Conservation (phyloP, 495 filamentous ascomycete genomes). For the Hyaloscypha finlandica region DNA sequence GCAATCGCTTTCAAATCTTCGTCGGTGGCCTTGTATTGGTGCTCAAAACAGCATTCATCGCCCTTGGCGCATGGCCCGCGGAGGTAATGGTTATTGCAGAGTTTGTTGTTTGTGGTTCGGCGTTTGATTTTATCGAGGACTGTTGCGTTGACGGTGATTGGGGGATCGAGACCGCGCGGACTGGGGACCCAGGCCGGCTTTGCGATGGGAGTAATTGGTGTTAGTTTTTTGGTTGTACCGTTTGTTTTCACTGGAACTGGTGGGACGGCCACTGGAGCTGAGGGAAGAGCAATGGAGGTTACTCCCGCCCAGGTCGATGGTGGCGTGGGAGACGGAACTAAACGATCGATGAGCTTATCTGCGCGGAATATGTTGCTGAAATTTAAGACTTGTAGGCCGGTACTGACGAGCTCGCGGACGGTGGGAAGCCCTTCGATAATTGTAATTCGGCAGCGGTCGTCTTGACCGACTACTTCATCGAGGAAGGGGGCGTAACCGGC, state of each 20-base stretch:
- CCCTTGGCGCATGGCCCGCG: slow-evolving; percentile 73
- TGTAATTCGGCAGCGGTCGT: slow-evolving; percentile 59
- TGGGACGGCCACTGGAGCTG: slow-evolving; percentile 28
- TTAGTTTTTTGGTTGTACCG: slow-evolving; percentile 17
- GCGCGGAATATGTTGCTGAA: slow-evolving; percentile 69
- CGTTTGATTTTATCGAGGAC: slow-evolving; percentile 76
- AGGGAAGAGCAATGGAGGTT: slow-evolving; percentile 37
- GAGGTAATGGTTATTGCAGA: slow-evolving; percentile 86
- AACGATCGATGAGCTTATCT: slow-evolving; percentile 50
- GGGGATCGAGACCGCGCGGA: slow-evolving; percentile 49
- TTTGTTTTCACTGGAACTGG: slow-evolving; percentile 31
- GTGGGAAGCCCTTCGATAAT: slow-evolving; percentile 76
- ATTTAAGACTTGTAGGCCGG: slow-evolving; percentile 58
- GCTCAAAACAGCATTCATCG: slow-evolving; percentile 73
- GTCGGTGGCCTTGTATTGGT: slow-evolving; percentile 67
- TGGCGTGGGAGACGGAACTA: slow-evolving; percentile 18
- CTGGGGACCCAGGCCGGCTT: slow-evolving; percentile 53
- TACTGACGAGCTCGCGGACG: slow-evolving; percentile 61
- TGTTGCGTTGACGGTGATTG: slow-evolving; percentile 51
- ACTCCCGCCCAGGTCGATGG: slow-evolving; percentile 31
- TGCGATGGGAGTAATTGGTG: slow-evolving; percentile 35
- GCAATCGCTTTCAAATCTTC: slow-evolving; percentile 68
- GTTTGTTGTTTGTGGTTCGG: slow-evolving; percentile 71
- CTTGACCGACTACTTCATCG: slow-evolving; percentile 60
- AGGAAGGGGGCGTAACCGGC: slow-evolving; percentile 70